Percentiles rank a stretch among this genome's conserved stretches.
These are phyloP conservation scores for Hericium rajendrae DNA, from an alignment of 768 basidiomycete genomes.

Conservation along the genomic window DNA sequence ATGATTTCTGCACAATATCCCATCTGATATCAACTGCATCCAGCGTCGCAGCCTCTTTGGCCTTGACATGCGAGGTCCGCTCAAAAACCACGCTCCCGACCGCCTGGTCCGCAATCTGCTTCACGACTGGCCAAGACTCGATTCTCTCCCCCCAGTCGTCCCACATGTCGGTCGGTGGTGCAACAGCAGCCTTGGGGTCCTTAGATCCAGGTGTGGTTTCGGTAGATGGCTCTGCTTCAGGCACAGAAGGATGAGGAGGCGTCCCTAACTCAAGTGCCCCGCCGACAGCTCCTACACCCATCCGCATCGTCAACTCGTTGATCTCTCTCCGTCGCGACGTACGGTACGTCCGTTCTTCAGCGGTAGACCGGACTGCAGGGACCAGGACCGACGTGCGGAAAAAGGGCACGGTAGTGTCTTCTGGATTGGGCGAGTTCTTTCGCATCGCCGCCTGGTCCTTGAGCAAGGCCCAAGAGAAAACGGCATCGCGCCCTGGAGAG, in stretches of 20 bases:
- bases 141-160: slow-evolving; percentile 62
- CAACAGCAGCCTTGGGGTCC: slow-evolving; percentile 15
- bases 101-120: slow-evolving; percentile 67
- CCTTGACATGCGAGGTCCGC: slow-evolving; percentile 8
- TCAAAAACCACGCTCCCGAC: slow-evolving; percentile 52
- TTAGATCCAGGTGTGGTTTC: slow-evolving; percentile 13
- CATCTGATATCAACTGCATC: slow-evolving; percentile 51
- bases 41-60: slow-evolving; percentile 23
- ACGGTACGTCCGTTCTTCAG: slow-evolving; percentile 46
- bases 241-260: slow-evolving; percentile 15
- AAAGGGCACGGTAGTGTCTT: slow-evolving; percentile 29
- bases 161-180: slow-evolving; percentile 31
- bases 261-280: slow-evolving; percentile 43
- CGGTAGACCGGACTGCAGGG: slow-evolving; percentile 46
- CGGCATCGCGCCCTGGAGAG: slow-evolving; percentile 28
- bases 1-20: slow-evolving; percentile 30
- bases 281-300: slow-evolving; percentile 70
- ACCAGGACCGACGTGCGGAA: slow-evolving; percentile 67
- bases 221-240: slow-evolving; percentile 4
- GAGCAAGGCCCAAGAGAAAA: slow-evolving; percentile 19
- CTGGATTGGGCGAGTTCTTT: slow-evolving; percentile 11
- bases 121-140: slow-evolving; percentile 61
- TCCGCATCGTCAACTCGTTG: slow-evolving; percentile 76
- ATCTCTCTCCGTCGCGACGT: slow-evolving; percentile 59
- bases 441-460: slow-evolving; percentile 10